Evolutionary conservation across 177 flowering plant genomes (phyloP), one percentile per base, ranked within the genome.

Genomic region (Telopea speciosissima): DNA sequence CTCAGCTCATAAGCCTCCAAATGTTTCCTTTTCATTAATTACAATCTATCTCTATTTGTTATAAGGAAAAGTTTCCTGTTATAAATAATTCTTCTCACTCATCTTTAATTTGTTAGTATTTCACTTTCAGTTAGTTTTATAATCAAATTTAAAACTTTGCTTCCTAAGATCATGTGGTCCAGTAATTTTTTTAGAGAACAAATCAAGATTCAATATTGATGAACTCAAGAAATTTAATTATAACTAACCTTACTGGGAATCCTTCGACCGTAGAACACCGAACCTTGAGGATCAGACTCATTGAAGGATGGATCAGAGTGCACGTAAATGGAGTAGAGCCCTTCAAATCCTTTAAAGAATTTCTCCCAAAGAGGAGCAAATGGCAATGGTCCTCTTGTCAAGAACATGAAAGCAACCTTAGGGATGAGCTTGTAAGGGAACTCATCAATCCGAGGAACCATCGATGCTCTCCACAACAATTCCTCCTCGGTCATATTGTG

Each of bases 341-440:
- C 85, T 33, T 81, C 81, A 66, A 83, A 36, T 10, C 89, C 89
- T 52, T 75, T 75, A 66, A 86, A 86, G 72, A 86, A 84, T 59
- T 70, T 70, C 71, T 86, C 87, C 89, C 89, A 86, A 10, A 86
- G 71, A 21, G 87, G 87, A 12, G 81, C 85, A 60, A 86, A 65
- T 3, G 74, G 56, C 31, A 86, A 65, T 5, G 77, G 63, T 13
- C 83, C 80, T 33, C 68, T 79, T 8, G 81, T 79, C 71, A 84
- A 75, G 76, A 85, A 85, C 85, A 85, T 74, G 72, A 85, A 85
- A 5, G 86, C 86, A 45, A 85, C 81, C 73, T 85, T 85, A 0
- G 84, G 84, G 0, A 70, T 70, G 24, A 71, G 62, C 23, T 73
- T 68, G 56, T 42, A 73, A 1, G 90, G 83, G 14, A 45, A 67